Percentiles rank a stretch among this genome's conserved stretches.
Conservation (phyloP, 139 green algal species). For the Marvania coccoides region DNA sequence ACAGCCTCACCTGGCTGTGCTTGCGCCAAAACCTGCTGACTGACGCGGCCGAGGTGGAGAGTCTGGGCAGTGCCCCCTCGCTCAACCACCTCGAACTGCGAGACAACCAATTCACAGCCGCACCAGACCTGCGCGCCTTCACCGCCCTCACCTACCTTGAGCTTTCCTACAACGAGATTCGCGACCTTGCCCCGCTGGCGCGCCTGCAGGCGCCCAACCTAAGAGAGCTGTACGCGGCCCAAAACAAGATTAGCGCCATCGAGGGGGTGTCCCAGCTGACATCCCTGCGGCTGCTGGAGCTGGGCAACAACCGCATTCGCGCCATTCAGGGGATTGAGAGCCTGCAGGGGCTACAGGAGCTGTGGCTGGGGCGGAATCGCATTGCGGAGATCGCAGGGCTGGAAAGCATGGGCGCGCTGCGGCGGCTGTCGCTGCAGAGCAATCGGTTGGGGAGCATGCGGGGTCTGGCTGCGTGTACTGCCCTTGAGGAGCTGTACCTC, state of each 20-base stretch:
- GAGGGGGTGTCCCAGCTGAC: constrained; percentile 37
- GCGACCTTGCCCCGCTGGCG: constrained; percentile 46
- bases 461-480: constrained; percentile 58
- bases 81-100: constrained; percentile 70
- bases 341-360: constrained; percentile 56
- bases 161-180: constrained; percentile 84
- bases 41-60: constrained; percentile 14
- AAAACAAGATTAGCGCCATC: constrained; percentile 75
- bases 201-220: constrained; percentile 33
- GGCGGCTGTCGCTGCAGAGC: constrained; percentile 49
- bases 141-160: constrained; percentile 56
- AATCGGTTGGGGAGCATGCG: constrained; percentile 73
- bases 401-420: constrained; percentile 24
- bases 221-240: constrained; percentile 73
- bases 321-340: constrained; percentile 50
- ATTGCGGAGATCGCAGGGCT: constrained; percentile 59
- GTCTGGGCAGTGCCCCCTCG: constrained; percentile 15
- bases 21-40: constrained; percentile 81
- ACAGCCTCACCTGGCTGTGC: constrained; percentile 58
- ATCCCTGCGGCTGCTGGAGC: constrained; percentile 70
- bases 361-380: constrained; percentile 92
- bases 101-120: constrained; percentile 72
- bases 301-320: constrained; percentile 85
- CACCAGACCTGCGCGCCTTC: constrained; percentile 53
- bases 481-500: constrained; percentile 86